Evolutionary conservation across 495 filamentous ascomycete genomes (phyloP).

Genomic region (Gamarada debralockiae): DNA sequence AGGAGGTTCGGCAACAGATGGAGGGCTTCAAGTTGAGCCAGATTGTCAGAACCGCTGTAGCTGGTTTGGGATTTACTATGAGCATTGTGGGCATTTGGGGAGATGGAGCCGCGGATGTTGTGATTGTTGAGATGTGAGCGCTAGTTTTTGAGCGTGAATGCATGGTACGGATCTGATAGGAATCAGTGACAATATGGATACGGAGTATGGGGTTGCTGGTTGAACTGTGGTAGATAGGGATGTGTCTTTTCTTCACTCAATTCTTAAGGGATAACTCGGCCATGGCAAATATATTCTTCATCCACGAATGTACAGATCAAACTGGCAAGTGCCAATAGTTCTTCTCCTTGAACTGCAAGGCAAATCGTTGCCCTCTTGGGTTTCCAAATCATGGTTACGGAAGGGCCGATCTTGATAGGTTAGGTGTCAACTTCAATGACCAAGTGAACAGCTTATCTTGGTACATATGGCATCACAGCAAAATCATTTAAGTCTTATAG

Average conservation of each 20-base stretch:
- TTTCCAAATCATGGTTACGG: too few relatives aligned
- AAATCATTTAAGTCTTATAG: too few relatives aligned
- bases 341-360: too few relatives aligned
- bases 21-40: conserved; percentile 60
- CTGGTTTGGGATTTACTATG: conserved; percentile 66
- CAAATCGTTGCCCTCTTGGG: too few relatives aligned
- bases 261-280: not conserved
- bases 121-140: conserved; percentile 23
- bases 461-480: too few relatives aligned
- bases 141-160: not conserved
- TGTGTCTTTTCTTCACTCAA: conserved; percentile 5
- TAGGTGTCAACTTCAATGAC: too few relatives aligned
- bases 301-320: too few relatives aligned
- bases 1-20: conserved; percentile 70
- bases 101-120: conserved; percentile 51
- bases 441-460: too few relatives aligned
- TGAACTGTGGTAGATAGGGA: not conserved
- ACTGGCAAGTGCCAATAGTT: too few relatives aligned
- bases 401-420: too few relatives aligned
- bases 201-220: not conserved
- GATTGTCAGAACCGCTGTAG: conserved; percentile 53
- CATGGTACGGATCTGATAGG: not conserved
- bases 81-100: conserved; percentile 86
- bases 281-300: too few relatives aligned
- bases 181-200: not conserved